Base-by-base conservation (phyloP, 352 stramenopile species). In the Thalassiosira mediterranea region DNA sequence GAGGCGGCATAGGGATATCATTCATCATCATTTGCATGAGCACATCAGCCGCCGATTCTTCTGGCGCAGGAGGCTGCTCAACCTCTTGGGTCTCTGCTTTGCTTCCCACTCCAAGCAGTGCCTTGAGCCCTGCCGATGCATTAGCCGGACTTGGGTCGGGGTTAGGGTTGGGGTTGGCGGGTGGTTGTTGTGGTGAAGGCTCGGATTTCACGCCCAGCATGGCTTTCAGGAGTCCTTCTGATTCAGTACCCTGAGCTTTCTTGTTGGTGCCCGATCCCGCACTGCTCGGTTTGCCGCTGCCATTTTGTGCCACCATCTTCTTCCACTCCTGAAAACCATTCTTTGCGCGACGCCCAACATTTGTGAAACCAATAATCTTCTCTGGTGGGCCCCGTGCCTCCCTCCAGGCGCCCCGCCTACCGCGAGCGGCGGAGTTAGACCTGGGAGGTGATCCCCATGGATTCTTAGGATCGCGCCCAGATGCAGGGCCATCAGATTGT, bases 1-100 rank as follows among this genome's bases (percentile, higher is more conserved):
- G 69, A 37, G 38, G 19, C 40, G 62, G 49, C 3, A 57, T 34
- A 31, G 21, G 37, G 23, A 60, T 78, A 21, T 72, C 68, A 65
- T 89, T 79, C 32, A 87, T 65, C 59, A 85, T 80, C 8, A 89
- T 53, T 32, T 88, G 77, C 73, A 90, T 86, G 11, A 89, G 68
- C 0, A 73, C 77, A 64, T 87, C 81, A 31, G 79, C 76, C 54
- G 73, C 64, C 56, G 81, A 77, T 54, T 58, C 64, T 32, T 46
- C 67, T 7, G 71, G 49, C 11, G 58, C 32, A 60, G 40, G 32
- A 47, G 44, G 2, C 29, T 44, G 0, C 19, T 62, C 19, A 37
- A 25, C 63, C 37, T 59, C 68, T 7, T 48, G 48, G 23, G 62
- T 49, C 11, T 52, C 37, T 47, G 48, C 42, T 3, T 2, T 26